Evolutionary conservation across 116 monocot species (phyloP).

Genomic region (Zostera marina): DNA sequence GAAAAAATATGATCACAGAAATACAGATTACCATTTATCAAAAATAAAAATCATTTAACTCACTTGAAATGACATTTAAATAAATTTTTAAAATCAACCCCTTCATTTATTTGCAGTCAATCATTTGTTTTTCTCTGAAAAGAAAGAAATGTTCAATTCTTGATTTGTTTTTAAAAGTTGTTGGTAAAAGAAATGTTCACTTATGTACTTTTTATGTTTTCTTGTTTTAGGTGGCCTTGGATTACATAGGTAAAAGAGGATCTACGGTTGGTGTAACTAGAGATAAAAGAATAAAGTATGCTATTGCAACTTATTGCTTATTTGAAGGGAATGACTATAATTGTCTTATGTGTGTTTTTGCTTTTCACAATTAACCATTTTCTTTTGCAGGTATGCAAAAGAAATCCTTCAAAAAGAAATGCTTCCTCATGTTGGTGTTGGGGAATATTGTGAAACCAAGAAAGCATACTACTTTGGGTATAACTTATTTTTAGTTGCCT

Average conservation of each 20-base stretch:
- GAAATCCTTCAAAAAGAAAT: conserved; percentile 99
- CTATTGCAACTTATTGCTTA: not conserved
- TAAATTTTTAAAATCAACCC: too few relatives aligned
- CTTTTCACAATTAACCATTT: not conserved
- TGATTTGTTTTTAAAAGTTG: not conserved
- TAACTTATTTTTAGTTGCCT: not conserved
- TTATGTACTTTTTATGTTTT: not conserved
- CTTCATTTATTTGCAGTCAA: too few relatives aligned
- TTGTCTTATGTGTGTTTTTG: not conserved
- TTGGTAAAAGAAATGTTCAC: not conserved
- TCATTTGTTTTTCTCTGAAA: too few relatives aligned
- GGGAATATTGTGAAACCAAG: conserved; percentile 97
- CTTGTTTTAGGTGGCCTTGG: conserved; percentile 69
- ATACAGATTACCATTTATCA: too few relatives aligned
- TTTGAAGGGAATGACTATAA: not conserved
- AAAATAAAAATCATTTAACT: too few relatives aligned
- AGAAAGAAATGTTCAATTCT: too few relatives aligned
- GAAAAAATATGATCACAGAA: too few relatives aligned
- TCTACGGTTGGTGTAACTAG: conserved; percentile 81
- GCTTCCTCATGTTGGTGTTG: conserved; percentile 99
- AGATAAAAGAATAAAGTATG: conserved; percentile 97
- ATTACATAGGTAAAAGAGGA: conserved; percentile 95
- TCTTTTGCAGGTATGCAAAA: conserved; percentile 66
- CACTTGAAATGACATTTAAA: too few relatives aligned
- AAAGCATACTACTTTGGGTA: conserved; percentile 99